phyloP scores from a whole-genome alignment of 1,284 basidiomycete species.

The Malassezia obtusa region DNA sequence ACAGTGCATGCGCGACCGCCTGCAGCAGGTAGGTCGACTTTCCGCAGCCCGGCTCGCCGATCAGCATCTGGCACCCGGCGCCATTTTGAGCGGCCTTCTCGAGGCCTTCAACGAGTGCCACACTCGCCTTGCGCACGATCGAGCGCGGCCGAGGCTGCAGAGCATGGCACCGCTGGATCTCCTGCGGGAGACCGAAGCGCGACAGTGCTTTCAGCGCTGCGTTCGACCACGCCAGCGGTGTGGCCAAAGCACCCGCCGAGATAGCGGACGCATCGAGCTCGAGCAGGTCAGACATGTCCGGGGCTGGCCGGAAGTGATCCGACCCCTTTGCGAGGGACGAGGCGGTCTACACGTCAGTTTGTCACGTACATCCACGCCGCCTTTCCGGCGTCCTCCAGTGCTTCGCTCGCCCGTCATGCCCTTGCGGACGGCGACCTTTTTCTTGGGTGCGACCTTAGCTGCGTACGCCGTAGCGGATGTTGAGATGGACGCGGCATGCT shows the following conservation, averaged over 20 bases:
- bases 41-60: slow-evolving; percentile 64
- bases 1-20: slow-evolving; percentile 62
- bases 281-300: slow-evolving; percentile 32
- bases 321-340: slow-evolving; percentile 22
- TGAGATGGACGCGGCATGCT: neutral
- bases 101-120: slow-evolving; percentile 26
- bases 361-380: slow-evolving; percentile 26
- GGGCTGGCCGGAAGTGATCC: slow-evolving; percentile 23
- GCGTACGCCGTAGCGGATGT: neutral
- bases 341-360: too few species aligned
- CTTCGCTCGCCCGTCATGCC: slow-evolving; percentile 24
- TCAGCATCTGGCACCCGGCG: slow-evolving; percentile 20
- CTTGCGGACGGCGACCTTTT: slow-evolving; percentile 35
- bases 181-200: slow-evolving; percentile 30
- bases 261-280: slow-evolving; percentile 27
- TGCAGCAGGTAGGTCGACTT: slow-evolving; percentile 77
- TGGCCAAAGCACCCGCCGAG: slow-evolving; percentile 18
- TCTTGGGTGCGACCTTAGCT: slow-evolving; percentile 22
- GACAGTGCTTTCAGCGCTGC: slow-evolving; percentile 25
- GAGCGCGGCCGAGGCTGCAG: slow-evolving; percentile 23
- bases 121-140: slow-evolving; percentile 5
- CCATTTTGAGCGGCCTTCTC: slow-evolving; percentile 18
- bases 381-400: slow-evolving; percentile 31
- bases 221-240: slow-evolving; percentile 29
- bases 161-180: slow-evolving; percentile 28